Evolutionary conservation across 1,284 basidiomycete genomes (phyloP), one percentile per base, ranked within the genome.

Genomic region (Stereum hirsutum): DNA sequence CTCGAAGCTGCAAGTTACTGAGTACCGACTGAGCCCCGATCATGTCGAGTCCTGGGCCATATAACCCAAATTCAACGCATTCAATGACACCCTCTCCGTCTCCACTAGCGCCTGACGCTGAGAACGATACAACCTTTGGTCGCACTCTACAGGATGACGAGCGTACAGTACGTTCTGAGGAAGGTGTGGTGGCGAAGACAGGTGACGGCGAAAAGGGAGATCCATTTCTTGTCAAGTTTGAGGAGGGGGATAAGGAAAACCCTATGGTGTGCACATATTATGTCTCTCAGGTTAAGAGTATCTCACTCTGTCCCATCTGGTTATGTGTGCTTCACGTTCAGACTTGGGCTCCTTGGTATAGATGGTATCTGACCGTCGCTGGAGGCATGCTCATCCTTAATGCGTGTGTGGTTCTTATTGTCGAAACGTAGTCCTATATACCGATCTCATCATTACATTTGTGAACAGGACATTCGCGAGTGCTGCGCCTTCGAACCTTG

Each of bases 331-430:
- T 19, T 20, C 32, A 26, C 41, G 21, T 42, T 4, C 59, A 81
- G 69, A 82, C 75, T 49, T 85, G 81, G 82, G 64, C 68, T 11
- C 51, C 61, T 2, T 15, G 49, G 6, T 75, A 71, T 49, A 64
- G 79, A 50, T 84, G 81, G 79, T 80, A 74, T 51, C 60, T 89
- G 20, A 89, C 85, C 2, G 51, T 64, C 24, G 52, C 78, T 3
- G 72, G 67, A 2, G 78, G 81, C 37, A 36, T 82, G 0, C 69
- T 89, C 34, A 76, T 87, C 14, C 63, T 89, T 47, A 83, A 83
- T 56, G 81, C 81, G 72, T 75, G 48, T 34, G 72, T 64, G 12
- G 19, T 19, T 34, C 23, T 28, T 15, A 3, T 23, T 27, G 20
- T 19, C 6, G 4, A 11, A 25, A 19, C 3, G 11, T 17, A 27